Evolutionary conservation across 2,329 filamentous ascomycete species (phyloP).

Genomic region (Rutstroemia sp.): DNA sequence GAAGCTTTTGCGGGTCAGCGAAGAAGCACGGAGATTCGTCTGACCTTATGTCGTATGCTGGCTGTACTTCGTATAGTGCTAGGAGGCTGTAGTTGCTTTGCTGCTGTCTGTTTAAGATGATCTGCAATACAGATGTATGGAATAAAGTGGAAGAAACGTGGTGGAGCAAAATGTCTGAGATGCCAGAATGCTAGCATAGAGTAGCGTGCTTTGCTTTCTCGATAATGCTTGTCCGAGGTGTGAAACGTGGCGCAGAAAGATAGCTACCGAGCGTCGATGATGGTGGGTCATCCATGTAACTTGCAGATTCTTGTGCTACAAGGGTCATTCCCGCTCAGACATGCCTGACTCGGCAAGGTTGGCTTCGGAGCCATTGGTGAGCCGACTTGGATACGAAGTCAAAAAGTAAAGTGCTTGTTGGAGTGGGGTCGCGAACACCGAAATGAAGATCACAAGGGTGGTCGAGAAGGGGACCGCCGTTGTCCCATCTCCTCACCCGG

Average conservation of each 20-base stretch:
- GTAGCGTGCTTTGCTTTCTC: neutral
- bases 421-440: too few species aligned
- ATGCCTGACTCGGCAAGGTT: neutral
- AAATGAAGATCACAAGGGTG: neutral
- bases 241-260: conserved; percentile 4
- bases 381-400: too few species aligned
- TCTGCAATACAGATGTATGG: neutral
- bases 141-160: neutral
- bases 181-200: neutral
- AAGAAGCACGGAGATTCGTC: neutral
- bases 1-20: neutral
- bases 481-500: too few species aligned
- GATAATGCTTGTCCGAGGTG: neutral
- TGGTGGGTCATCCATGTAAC: conserved; percentile 8
- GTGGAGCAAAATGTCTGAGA: neutral
- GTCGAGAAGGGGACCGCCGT: neutral
- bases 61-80: neutral
- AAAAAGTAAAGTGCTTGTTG: too few species aligned
- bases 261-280: neutral
- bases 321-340: neutral
- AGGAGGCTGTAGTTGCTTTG: neutral
- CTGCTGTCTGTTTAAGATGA: neutral
- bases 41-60: too few species aligned
- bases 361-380: too few species aligned
- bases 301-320: neutral